Evolutionary conservation across 257 asterid species (phyloP).

Genomic region (Ilex aquifolium): DNA sequence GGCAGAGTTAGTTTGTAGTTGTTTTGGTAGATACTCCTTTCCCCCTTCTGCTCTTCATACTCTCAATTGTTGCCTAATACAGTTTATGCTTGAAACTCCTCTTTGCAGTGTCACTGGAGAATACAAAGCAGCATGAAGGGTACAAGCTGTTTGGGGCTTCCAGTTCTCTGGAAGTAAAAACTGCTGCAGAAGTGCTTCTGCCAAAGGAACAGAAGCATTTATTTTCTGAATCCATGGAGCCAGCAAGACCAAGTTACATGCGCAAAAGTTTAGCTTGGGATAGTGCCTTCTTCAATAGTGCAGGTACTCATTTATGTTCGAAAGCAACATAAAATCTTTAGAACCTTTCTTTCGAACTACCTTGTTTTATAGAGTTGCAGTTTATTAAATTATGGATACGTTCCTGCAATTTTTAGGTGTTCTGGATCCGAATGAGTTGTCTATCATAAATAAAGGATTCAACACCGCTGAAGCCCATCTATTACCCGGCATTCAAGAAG

Average conservation of each 20-base stretch:
- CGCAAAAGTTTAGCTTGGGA: constrained; percentile 80
- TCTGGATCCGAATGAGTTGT: constrained; percentile 54
- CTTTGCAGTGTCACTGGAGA: constrained; percentile 24
- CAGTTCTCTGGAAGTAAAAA: constrained; percentile 8
- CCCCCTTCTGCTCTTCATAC: background rate
- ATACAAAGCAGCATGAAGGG: constrained; percentile 11
- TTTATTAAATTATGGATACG: background rate
- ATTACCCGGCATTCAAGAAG: constrained; percentile 17
- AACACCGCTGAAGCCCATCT: constrained; percentile 14
- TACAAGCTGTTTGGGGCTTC: constrained; percentile 7
- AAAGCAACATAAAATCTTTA: background rate
- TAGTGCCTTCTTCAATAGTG: constrained; percentile 45
- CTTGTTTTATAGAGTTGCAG: background rate
- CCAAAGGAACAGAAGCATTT: constrained; percentile 15
- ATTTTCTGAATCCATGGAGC: constrained; percentile 6
- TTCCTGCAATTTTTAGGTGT: constrained; percentile 37
- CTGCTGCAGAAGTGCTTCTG: constrained; percentile 4
- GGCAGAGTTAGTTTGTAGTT: background rate
- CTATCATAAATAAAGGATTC: constrained; percentile 41
- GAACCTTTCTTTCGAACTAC: background rate
- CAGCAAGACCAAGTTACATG: constrained; percentile 43
- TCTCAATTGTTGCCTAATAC: background rate
- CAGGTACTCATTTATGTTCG: constrained; percentile 28
- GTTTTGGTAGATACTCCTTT: background rate
- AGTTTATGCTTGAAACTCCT: background rate